Conservation (phyloP, 345 rosid genomes). For the Salix viminalis region DNA sequence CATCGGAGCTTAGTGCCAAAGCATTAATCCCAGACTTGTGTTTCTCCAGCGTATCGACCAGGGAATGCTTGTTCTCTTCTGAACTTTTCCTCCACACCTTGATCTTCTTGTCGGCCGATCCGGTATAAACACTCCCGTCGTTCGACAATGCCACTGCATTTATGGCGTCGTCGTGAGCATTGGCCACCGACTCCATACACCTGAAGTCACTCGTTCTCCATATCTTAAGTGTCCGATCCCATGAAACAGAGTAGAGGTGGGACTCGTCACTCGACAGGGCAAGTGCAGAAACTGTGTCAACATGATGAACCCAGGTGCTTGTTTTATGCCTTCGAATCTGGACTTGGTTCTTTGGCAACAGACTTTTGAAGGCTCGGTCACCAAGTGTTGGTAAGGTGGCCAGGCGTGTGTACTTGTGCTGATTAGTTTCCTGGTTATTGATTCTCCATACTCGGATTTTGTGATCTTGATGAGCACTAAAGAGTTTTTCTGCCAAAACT, state of each 20-base stretch:
- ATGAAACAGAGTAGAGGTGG: slow-evolving; percentile 80
- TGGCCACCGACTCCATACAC: slow-evolving; percentile 72
- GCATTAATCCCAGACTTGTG: slow-evolving; percentile 81
- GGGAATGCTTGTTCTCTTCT: slow-evolving; percentile 49
- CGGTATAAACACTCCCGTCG: slow-evolving; percentile 69
- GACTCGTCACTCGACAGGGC: slow-evolving; percentile 64
- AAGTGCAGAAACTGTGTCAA: slow-evolving; percentile 74
- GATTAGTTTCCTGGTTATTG: slow-evolving; percentile 31
- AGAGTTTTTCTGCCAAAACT: slow-evolving; percentile 59
- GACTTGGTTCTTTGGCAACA: slow-evolving; percentile 61
- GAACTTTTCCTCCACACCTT: slow-evolving; percentile 66
- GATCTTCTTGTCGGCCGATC: slow-evolving; percentile 76
- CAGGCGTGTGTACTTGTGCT: slow-evolving; percentile 49
- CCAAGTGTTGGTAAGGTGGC: slow-evolving; percentile 82
- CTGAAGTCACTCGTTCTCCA: slow-evolving; percentile 83
- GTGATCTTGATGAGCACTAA: slow-evolving; percentile 92
- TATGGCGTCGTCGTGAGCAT: slow-evolving; percentile 85
- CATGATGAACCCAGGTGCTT: slow-evolving; percentile 83
- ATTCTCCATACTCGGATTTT: slow-evolving; percentile 94
- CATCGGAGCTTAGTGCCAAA: slow-evolving; percentile 53
- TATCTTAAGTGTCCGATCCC: slow-evolving; percentile 86
- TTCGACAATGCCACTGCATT: slow-evolving; percentile 60
- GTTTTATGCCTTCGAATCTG: slow-evolving; percentile 70
- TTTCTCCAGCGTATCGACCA: slow-evolving; percentile 48
- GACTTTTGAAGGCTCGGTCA: slow-evolving; percentile 58